Evolutionary conservation across 306 rosid species (phyloP).

Genomic region (Sicyos edulis): DNA sequence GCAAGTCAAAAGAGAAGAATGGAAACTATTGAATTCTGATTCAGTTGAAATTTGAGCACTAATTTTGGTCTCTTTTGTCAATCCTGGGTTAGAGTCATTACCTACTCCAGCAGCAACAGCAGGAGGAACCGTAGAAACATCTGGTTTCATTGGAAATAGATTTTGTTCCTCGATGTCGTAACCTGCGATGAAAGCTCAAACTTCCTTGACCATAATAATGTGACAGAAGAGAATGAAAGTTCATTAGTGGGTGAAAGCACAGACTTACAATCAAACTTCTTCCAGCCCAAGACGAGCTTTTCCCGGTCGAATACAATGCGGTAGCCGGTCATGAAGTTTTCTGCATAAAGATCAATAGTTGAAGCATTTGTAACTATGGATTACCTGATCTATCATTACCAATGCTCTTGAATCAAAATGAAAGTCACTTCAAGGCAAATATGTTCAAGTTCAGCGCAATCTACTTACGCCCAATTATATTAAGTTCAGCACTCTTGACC

Average conservation of each 20-base stretch:
- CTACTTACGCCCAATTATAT: conserved; percentile 86
- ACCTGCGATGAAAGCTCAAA: conserved; percentile 44
- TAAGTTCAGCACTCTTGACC: conserved; percentile 66
- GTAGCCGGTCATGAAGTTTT: conserved; percentile 92
- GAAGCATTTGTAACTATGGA: conserved; percentile 18
- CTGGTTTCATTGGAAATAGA: conserved; percentile 30
- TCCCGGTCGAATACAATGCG: conserved; percentile 80
- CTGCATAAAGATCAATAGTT: conserved; percentile 41
- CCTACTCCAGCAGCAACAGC: conserved; percentile 63
- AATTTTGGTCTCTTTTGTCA: conserved; percentile 30
- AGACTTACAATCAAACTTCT: conserved; percentile 68
- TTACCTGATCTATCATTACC: background rate
- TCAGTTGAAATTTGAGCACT: conserved; percentile 38
- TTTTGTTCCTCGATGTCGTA: conserved; percentile 53
- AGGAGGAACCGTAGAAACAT: conserved; percentile 53
- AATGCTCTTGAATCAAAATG: conserved; percentile 6
- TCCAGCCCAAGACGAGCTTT: conserved; percentile 76
- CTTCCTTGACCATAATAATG: background rate
- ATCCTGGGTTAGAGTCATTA: conserved; percentile 40
- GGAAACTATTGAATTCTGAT: conserved; percentile 31
- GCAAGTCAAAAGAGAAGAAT: conserved; percentile 30
- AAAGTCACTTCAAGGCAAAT: conserved; percentile 14
- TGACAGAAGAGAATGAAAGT: conserved; percentile 8
- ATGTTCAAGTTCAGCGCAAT: conserved; percentile 21
- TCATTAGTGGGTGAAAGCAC: conserved; percentile 20